Percentiles rank a stretch among this genome's conserved stretches.
These are phyloP conservation scores for Toxicodendron radicans DNA, from an alignment of 345 rosid genomes.

Conservation along the genomic window DNA sequence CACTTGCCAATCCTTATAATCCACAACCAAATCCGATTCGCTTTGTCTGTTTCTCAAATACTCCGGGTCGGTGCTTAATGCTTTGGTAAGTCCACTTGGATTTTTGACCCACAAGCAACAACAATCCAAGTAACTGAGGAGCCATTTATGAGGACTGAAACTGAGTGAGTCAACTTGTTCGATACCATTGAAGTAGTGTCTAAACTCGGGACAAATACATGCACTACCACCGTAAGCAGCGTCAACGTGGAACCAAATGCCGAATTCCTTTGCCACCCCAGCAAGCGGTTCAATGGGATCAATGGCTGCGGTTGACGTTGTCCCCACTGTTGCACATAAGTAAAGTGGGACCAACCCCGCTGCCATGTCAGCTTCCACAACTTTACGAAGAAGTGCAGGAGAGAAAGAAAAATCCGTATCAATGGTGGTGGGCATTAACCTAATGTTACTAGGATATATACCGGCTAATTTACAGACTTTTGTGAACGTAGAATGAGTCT, in stretches of 20 bases:
- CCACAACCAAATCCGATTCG: constrained; percentile 33
- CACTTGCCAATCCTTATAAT: constrained; percentile 53
- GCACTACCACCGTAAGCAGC: constrained; percentile 52
- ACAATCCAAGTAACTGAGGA: constrained; percentile 46
- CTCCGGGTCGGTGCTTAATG: constrained; percentile 46
- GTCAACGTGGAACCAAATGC: constrained; percentile 51
- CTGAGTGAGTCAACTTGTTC: constrained; percentile 46
- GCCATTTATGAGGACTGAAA: constrained; percentile 52
- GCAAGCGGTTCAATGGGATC: constrained; percentile 37
- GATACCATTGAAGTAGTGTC: constrained; percentile 40
- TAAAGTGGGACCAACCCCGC: constrained; percentile 44
- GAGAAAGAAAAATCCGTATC: constrained; percentile 28
- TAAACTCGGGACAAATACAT: constrained; percentile 54
- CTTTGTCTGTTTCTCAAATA: constrained; percentile 34
- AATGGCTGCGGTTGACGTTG: constrained; percentile 47
- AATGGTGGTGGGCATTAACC: constrained; percentile 23
- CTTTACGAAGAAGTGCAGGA: constrained; percentile 19
- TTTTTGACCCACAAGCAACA: constrained; percentile 49
- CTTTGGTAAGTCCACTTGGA: constrained; percentile 26
- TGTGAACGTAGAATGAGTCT: constrained; percentile 39
- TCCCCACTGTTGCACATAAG: constrained; percentile 43
- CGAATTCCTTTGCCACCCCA: constrained; percentile 34
- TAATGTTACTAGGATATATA: constrained; percentile 26
- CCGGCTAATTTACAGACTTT: constrained; percentile 42
- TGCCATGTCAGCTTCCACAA: constrained; percentile 28